phyloP scores from a whole-genome alignment of 768 basidiomycete genomes.

The Suillus tomentosus region DNA sequence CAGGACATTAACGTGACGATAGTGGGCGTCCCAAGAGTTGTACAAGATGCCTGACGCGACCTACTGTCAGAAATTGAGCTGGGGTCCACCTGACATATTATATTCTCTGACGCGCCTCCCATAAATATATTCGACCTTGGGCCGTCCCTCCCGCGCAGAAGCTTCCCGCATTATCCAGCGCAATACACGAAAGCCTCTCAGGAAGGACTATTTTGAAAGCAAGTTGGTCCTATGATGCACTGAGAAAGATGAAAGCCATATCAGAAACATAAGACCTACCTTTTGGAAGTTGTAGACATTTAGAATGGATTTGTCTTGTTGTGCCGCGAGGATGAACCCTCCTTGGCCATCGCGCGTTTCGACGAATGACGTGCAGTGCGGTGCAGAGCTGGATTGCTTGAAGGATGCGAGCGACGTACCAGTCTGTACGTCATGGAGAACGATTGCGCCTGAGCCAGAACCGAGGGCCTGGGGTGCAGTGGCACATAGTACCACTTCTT shows the following conservation, averaged over 20 bases:
- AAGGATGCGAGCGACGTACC: slow-evolving; percentile 79
- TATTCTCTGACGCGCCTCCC: slow-evolving; percentile 75
- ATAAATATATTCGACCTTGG: slow-evolving; percentile 89
- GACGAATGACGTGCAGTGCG: slow-evolving; percentile 68
- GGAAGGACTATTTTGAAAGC: slow-evolving; percentile 84
- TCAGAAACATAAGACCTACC: slow-evolving; percentile 43
- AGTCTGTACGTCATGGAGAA: slow-evolving; percentile 81
- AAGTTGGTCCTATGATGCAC: slow-evolving; percentile 77
- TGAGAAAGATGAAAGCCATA: neutral
- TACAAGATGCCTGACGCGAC: slow-evolving; percentile 91
- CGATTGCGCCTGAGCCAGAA: slow-evolving; percentile 56
- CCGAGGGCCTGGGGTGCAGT: slow-evolving; percentile 48
- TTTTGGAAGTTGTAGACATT: slow-evolving; percentile 95
- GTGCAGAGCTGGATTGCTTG: slow-evolving; percentile 75
- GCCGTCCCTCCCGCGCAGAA: slow-evolving; percentile 88
- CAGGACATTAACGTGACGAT: slow-evolving; percentile 82
- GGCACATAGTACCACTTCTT: slow-evolving; percentile 69
- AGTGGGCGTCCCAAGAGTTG: slow-evolving; percentile 94
- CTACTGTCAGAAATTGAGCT: slow-evolving; percentile 43
- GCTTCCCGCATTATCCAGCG: slow-evolving; percentile 68
- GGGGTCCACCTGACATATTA: neutral
- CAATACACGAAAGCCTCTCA: slow-evolving; percentile 83
- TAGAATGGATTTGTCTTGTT: slow-evolving; percentile 85
- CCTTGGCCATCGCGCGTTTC: slow-evolving; percentile 73
- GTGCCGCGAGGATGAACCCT: slow-evolving; percentile 81